A percentile compares a stretch with the other conserved stretches of the same genome.
These are phyloP conservation scores for Dioszegia crocea DNA, from an alignment of 768 basidiomycete species.

Conservation along the genomic window DNA sequence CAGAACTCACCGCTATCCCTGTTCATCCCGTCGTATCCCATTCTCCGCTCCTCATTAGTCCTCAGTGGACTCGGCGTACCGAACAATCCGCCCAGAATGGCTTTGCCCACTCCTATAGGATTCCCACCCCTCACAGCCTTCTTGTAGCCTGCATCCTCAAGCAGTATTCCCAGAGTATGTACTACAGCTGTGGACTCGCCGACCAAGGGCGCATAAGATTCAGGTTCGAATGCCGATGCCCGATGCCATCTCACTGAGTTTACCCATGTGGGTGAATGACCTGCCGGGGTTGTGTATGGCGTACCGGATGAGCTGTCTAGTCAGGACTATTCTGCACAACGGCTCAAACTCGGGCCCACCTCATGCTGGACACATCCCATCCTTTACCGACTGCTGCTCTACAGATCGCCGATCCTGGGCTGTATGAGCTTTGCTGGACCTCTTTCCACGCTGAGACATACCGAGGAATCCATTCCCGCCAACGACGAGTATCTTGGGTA, in stretches of 20 bases:
- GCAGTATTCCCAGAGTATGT: conserved; percentile 85
- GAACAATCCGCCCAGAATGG: conserved; percentile 52
- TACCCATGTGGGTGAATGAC: conserved; percentile 83
- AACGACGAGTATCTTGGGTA: conserved; percentile 71
- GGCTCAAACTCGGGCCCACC: no score
- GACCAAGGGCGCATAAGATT: conserved; percentile 67
- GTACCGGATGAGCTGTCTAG: conserved; percentile 79
- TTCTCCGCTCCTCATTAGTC: conserved; percentile 48
- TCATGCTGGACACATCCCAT: conserved; percentile 82
- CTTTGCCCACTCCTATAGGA: conserved; percentile 53
- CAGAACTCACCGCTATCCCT: conserved; percentile 70
- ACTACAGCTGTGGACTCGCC: conserved; percentile 71
- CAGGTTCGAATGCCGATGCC: conserved; percentile 75
- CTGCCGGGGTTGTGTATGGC: conserved; percentile 82
- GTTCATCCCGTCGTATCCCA: conserved; percentile 72
- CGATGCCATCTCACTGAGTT: conserved; percentile 72
- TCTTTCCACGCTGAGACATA: conserved; percentile 42
- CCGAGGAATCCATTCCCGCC: conserved; percentile 99
- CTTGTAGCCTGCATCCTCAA: conserved; percentile 81
- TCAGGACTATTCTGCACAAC: no score
- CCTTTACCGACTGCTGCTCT: conserved; percentile 78
- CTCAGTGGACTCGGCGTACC: conserved; percentile 46
- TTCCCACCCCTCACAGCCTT: conserved; percentile 60
- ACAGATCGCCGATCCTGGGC: conserved; percentile 84
- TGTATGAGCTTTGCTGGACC: background rate